phyloP scores from a whole-genome alignment of 208 protist genomes.

The Leishmania arabica region DNA sequence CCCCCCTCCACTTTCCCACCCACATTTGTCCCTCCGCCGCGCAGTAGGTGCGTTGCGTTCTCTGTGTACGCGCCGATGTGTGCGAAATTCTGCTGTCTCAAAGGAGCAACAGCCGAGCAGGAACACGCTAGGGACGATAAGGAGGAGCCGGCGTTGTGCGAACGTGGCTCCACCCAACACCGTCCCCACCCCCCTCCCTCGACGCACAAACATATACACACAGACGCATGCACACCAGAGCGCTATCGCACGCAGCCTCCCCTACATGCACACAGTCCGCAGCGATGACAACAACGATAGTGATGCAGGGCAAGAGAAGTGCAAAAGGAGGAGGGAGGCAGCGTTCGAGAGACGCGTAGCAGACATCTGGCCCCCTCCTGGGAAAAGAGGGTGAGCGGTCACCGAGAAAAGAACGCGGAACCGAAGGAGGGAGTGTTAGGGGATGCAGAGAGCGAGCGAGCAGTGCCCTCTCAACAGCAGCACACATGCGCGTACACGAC shows the following conservation, averaged over 20 bases:
- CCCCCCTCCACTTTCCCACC: neutral
- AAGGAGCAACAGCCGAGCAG: neutral
- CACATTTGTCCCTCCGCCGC: neutral
- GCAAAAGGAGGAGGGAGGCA: neutral
- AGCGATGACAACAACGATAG: neutral
- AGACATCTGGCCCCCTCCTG: neutral
- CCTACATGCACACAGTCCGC: neutral
- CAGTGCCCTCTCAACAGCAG: neutral
- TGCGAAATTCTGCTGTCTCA: neutral
- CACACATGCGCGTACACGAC: neutral
- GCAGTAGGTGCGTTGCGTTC: neutral
- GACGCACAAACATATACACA: neutral
- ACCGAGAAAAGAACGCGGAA: neutral
- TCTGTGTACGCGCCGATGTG: neutral
- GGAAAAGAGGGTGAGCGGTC: neutral
- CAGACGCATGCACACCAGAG: neutral
- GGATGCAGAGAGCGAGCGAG: neutral
- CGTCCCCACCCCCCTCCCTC: neutral
- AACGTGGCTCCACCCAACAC: neutral
- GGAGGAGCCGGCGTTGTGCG: neutral
- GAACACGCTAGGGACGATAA: neutral
- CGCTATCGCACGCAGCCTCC: neutral
- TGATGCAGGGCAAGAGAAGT: neutral
- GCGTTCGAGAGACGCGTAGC: neutral
- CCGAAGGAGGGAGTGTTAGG: neutral